Base-by-base conservation (phyloP, 768 basidiomycete species). In the Lactifluus volemus region DNA sequence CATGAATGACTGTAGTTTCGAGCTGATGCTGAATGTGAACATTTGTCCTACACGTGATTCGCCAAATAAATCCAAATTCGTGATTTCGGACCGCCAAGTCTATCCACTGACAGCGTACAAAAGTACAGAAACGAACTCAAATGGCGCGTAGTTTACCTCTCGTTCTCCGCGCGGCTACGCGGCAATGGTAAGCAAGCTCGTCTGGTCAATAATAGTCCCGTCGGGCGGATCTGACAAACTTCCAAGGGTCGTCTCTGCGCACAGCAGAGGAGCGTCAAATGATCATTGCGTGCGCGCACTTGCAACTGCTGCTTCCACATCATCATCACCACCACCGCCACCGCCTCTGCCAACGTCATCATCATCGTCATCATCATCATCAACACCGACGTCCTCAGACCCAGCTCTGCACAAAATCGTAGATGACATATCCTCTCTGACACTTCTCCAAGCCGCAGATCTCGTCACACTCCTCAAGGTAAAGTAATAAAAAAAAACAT, bases 381-480 rank as follows among this genome's bases (percentile, higher is more conserved):
- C 53, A 14, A 2, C 36, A 2, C 32, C 60, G 3, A 5, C 68
- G 17, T 72, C 79, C 15, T 70, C 75, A 25, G 84, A 93, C 71
- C 82, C 91, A 21, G 83, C 79, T 67, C 80, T 99, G 65, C 77
- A 76, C 52, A 82, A 83, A 61, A 88, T 99, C 69, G 97, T 99
- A 30, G 92, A 98, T 71, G 88, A 92, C 72, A 98, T 99, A 67
- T 90, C 93, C 5, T 75, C 79, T 21, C 74, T 98, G 67, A 92
- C 94, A 19, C 79, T 98, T 58, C 77, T 99, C 60, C 95, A 98
- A 73, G 96, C 96, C 6, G 88, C 96, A 12, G 96, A 98, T 78
- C 82, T 99, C 59, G 95, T 98, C 49, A 77, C 90, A 1, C 78
- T 87, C 36, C 80, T 99, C 69, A 99, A 99, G 83, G 96, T 89